phyloP scores from a whole-genome alignment of 2,329 filamentous ascomycete species.

The Fusarium sp. region DNA sequence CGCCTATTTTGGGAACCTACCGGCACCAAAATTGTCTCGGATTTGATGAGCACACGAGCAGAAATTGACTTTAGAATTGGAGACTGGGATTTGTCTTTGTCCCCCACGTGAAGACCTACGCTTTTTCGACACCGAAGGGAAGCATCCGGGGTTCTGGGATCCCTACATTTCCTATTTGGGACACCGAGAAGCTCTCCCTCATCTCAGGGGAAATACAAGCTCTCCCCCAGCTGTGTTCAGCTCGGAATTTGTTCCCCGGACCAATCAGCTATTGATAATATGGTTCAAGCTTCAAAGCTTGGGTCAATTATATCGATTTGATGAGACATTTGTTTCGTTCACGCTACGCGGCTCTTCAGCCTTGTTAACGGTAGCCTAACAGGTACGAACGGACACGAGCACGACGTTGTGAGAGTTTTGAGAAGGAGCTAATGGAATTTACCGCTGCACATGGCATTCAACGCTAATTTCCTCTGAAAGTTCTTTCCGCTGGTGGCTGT shows the following conservation, averaged over 20 bases:
- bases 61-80: not conserved
- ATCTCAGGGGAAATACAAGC: conserved; percentile 33
- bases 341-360: conserved; percentile 27
- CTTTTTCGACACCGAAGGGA: conserved; percentile 44
- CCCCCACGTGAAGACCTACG: conserved; percentile 44
- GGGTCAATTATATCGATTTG: not conserved
- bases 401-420: not conserved
- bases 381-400: not conserved
- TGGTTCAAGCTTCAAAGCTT: conserved; percentile 7
- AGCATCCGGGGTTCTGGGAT: conserved; percentile 25
- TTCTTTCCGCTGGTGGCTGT: not conserved
- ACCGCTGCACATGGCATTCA: not conserved
- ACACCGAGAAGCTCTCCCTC: conserved; percentile 38
- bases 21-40: conserved; percentile 22
- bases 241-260: conserved; percentile 30
- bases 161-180: conserved; percentile 31
- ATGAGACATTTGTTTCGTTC: conserved; percentile 7
- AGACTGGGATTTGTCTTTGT: not conserved
- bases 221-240: conserved; percentile 18
- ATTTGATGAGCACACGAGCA: not conserved
- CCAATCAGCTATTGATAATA: conserved; percentile 23
- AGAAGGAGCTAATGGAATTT: not conserved
- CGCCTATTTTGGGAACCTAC: conserved; percentile 19
- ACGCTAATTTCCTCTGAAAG: not conserved
- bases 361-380: conserved; percentile 14